Evolutionary conservation across 208 protist species (phyloP).

Genomic region (Leishmania lainsoni): DNA sequence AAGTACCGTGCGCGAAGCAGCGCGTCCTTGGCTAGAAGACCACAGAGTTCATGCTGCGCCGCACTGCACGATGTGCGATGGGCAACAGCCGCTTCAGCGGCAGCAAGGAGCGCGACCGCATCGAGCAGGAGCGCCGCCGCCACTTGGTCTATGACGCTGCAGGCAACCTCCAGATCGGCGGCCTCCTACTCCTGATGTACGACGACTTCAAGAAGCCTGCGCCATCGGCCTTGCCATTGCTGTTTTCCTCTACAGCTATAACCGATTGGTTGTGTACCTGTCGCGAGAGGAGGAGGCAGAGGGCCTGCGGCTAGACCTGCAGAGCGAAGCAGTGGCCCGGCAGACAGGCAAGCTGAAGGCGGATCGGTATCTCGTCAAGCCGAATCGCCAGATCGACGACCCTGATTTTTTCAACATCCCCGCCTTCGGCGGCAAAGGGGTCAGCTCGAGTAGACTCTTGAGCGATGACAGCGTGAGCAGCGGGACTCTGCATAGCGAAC

Average conservation of each 20-base stretch:
- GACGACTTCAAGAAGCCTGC: slow-evolving; percentile 56
- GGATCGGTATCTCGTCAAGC: slow-evolving; percentile 73
- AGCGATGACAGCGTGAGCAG: slow-evolving; percentile 51
- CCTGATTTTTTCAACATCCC: slow-evolving; percentile 79
- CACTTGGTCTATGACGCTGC: slow-evolving; percentile 59
- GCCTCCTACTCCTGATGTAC: slow-evolving; percentile 53
- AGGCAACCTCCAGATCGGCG: slow-evolving; percentile 58
- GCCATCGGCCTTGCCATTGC: slow-evolving; percentile 34
- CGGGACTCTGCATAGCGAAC: slow-evolving; percentile 17
- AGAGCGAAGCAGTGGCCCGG: slow-evolving; percentile 53
- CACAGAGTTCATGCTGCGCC: slow-evolving; percentile 49
- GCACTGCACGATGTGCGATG: slow-evolving; percentile 31
- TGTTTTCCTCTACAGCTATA: slow-evolving; percentile 52
- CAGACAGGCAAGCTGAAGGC: slow-evolving; percentile 66
- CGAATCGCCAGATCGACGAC: slow-evolving; percentile 73
- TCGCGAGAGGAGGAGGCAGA: slow-evolving; percentile 40
- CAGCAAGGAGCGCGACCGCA: slow-evolving; percentile 64
- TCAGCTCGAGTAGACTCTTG: slow-evolving; percentile 58
- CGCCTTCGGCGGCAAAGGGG: slow-evolving; percentile 64
- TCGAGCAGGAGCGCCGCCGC: slow-evolving; percentile 56
- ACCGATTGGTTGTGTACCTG: slow-evolving; percentile 49
- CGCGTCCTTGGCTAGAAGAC: neutral
- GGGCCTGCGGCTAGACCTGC: slow-evolving; percentile 33
- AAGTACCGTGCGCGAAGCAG: too few relatives aligned
- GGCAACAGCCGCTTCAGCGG: slow-evolving; percentile 45